phyloP scores from a whole-genome alignment of 768 basidiomycete species.

The Pleurotus tuber-regium region DNA sequence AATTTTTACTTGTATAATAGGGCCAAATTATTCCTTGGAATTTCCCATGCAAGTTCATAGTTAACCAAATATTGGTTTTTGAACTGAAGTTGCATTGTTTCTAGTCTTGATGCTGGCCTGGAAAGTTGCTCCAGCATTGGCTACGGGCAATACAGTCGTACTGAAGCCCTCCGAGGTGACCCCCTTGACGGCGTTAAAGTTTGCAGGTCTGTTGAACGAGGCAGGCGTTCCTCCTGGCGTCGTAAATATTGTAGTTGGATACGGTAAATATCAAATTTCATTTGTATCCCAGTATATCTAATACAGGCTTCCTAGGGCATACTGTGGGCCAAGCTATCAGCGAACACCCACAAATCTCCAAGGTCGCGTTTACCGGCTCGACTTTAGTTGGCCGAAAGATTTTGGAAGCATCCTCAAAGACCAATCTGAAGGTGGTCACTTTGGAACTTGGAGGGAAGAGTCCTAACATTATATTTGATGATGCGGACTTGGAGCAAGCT shows the following conservation, averaged over 20 bases:
- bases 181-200: conserved; percentile 58
- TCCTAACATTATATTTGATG: conserved; percentile 62
- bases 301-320: conserved; percentile 20
- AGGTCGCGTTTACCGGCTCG: conserved; percentile 79
- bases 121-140: conserved; percentile 76
- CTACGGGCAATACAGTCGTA: conserved; percentile 70
- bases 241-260: conserved; percentile 69
- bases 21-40: conserved; percentile 64
- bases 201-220: conserved; percentile 52
- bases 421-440: conserved; percentile 74
- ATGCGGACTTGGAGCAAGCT: conserved; percentile 61
- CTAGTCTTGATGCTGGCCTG: conserved; percentile 57
- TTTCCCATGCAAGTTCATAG: conserved; percentile 30
- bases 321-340: conserved; percentile 68
- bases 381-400: conserved; percentile 70
- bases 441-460: conserved; percentile 74
- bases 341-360: conserved; percentile 61
- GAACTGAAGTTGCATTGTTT: too few species aligned
- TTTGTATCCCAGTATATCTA: background rate
- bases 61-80: background rate
- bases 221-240: conserved; percentile 79
- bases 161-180: conserved; percentile 81
- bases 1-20: conserved; percentile 13
- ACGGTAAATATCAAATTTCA: conserved; percentile 33
- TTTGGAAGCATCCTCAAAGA: conserved; percentile 66